These are phyloP conservation scores for Phytophthora colocasiae DNA, from an alignment of 352 stramenopile genomes.

Conservation along the genomic window DNA sequence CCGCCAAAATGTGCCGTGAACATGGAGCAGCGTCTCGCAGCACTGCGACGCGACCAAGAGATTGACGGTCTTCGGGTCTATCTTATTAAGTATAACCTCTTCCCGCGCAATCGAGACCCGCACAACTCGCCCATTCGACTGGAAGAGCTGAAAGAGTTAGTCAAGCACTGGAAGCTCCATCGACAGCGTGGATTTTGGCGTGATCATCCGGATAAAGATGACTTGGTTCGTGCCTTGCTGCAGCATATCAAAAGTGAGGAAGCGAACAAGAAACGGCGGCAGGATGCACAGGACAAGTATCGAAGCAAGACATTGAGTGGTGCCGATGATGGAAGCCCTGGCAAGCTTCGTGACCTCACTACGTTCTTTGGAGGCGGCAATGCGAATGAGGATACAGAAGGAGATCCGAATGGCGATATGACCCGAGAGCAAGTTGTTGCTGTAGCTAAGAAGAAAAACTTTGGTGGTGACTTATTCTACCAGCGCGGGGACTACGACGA, in stretches of 20 bases:
- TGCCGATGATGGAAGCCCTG: conserved; percentile 26
- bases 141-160: conserved; percentile 92
- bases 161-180: conserved; percentile 93
- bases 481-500: conserved; percentile 87
- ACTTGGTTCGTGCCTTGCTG: conserved; percentile 86
- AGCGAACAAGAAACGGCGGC: conserved; percentile 78
- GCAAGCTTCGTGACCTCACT: conserved; percentile 67
- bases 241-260: conserved; percentile 87
- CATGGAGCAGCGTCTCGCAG: conserved; percentile 86
- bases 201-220: conserved; percentile 90
- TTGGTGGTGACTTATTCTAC: conserved; percentile 85
- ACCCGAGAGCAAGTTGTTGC: conserved; percentile 37
- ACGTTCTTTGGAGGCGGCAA: conserved; percentile 53
- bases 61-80: conserved; percentile 85
- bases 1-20: conserved; percentile 85
- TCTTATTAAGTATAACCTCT: conserved; percentile 90
- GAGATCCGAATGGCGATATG: conserved; percentile 16
- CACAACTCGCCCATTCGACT: conserved; percentile 88
- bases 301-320: conserved; percentile 43
- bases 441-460: conserved; percentile 49
- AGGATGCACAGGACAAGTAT: conserved; percentile 87
- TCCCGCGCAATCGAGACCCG: conserved; percentile 82
- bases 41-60: conserved; percentile 82
- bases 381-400: conserved; percentile 11
- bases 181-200: conserved; percentile 90